phyloP scores from a whole-genome alignment of 192 early-diverging fungal genomes.

The Gigaspora rosea region DNA sequence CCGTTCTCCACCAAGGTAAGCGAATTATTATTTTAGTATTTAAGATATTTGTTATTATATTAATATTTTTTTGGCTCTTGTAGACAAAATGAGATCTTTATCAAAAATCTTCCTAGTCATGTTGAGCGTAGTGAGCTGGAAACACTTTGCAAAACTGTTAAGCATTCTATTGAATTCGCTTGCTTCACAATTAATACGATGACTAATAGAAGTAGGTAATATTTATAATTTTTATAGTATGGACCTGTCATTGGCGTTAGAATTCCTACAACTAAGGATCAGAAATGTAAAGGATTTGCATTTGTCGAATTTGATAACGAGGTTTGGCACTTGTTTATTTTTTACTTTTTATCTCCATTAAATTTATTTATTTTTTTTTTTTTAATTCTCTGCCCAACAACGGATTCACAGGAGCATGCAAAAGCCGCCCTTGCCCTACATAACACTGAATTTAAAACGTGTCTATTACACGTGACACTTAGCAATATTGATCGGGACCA shows the following conservation, averaged over 20 bases:
- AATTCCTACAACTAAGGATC: conserved; percentile 14
- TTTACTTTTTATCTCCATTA: neutral
- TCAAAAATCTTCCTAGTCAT: neutral
- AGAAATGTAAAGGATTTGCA: conserved; percentile 4
- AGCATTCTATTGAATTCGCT: neutral
- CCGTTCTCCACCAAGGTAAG: conserved; percentile 10
- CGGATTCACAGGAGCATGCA: neutral
- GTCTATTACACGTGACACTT: neutral
- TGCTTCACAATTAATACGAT: neutral
- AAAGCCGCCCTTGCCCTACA: neutral
- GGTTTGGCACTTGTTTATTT: neutral
- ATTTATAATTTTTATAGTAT: conserved; percentile 1
- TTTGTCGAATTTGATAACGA: conserved; percentile 11
- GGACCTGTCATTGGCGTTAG: neutral
- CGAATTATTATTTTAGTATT: neutral
- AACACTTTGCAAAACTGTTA: neutral
- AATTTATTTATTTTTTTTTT: neutral
- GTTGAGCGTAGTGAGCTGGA: neutral
- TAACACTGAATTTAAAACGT: conserved; percentile 15
- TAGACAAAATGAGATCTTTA: neutral
- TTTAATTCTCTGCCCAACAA: neutral
- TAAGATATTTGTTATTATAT: neutral
- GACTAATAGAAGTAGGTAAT: neutral
- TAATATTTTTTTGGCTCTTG: neutral
- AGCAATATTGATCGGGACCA: neutral